Evolutionary conservation across 306 rosid species (phyloP), one percentile per base, ranked within the genome.

Genomic region (Luffa acutangula): DNA sequence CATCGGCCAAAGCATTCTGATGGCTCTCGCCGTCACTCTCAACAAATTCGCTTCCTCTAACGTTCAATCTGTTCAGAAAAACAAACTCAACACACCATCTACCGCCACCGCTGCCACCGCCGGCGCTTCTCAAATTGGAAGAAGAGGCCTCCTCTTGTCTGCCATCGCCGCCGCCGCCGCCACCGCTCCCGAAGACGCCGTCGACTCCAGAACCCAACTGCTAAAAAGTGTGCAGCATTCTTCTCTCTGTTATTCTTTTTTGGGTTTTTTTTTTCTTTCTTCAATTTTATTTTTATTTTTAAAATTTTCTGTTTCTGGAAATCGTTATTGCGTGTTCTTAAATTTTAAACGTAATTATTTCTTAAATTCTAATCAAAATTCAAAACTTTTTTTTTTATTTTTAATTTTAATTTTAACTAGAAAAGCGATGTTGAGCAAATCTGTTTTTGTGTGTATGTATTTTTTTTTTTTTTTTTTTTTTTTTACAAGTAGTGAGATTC

Each of bases 41-140:
- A 94, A 94, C 93, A 92, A 87, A 81, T 85, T 81, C 80, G 93
- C 90, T 77, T 94, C 91, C 12, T 92, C 95, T 2, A 94, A 92
- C 80, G 80, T 91, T 57, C 97, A 88, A 75, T 90, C 95, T 13
- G 92, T 89, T 79, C 91, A 81, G 10, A 81, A 84, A 84, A 87
- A 65, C 59, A 85, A 84, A 58, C 59, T 56, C 6, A 83, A 78
- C 75, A 25, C 8, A 9, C 21, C 87, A 17, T 9, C 33, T 51
- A 20, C 75, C 17, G 18, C 81, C 46, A 13, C 79, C 25, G 20
- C 69, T 73, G 14, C 84, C 8, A 17, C 79, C 41, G n/a, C 78
- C 20, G 13, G 81, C 34, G 18, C 65, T n/a, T 69, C 48, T 39
- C 82, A 83, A 18, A 14, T 82, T 0, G 89, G 92, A 85, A 86